Evolutionary conservation across 768 basidiomycete genomes (phyloP), one percentile per base, ranked within the genome.

Genomic region (Boletales sp.): DNA sequence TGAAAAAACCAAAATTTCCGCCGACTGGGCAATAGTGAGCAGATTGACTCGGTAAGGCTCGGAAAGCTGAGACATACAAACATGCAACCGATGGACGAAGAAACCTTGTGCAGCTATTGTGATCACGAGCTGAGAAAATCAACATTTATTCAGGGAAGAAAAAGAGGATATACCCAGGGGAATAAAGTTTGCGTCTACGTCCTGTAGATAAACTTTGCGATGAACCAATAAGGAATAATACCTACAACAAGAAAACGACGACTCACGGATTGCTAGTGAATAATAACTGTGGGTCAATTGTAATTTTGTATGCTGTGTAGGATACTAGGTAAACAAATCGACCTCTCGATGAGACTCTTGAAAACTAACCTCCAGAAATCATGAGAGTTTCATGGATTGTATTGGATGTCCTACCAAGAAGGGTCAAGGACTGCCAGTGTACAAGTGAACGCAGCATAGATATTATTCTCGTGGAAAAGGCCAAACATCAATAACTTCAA

Each of bases 21-120:
- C 41, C 44, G 15, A 58, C 57, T 58, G 17, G 2, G 8, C 1
- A 10, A 1, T 1, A 2, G 4, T 59, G 14, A 49, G 21, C 21
- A 21, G 35, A 14, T 3, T 28, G 25, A 28, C 6, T 7, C 10
- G 9, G 13, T 33, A n/a, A 3, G 13, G n/a, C 5, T 28, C 5
- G 18, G 8, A 25, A 3, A n/a, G 15, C 1, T 6, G 12, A 48
- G 1, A 48, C 57, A 10, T 28, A 57, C 57, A 46, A 12, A 32
- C 0, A 1, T 54, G 54, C 33, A 57, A 34, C 34, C 57, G 51
- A 18, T 54, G 30, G 14, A 58, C 35, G 19, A 57, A 49, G 36
- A 21, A 57, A 1, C 45, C 51, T n/a, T 57, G 57, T 0, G 42
- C 34, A 21, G 12, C 13, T 9, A 38, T 10, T 6, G 57, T 2